Conservation (phyloP, 371 early-diverging fungal species). For the Quaeritorhiza haematococci region DNA sequence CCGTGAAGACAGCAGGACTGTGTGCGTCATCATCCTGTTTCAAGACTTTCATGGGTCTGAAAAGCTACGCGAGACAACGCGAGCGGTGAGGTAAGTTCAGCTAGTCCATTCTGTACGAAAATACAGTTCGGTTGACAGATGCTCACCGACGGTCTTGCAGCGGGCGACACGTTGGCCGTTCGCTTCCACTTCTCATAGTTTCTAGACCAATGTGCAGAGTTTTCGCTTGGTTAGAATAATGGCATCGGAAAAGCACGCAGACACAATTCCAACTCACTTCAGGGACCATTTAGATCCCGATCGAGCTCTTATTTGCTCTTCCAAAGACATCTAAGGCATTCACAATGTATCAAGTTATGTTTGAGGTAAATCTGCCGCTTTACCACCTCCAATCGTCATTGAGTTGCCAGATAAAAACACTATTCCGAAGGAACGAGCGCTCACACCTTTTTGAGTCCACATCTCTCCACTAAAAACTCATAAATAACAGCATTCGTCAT, state of each 20-base stretch:
- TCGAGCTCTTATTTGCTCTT: too few species aligned
- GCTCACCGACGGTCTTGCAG: conserved; percentile 45
- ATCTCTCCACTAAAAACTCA: conserved; percentile 60
- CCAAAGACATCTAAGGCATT: too few species aligned
- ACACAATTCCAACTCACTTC: too few species aligned
- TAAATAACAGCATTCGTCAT: conserved; percentile 60
- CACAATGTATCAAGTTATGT: too few species aligned
- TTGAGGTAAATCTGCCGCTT: too few species aligned
- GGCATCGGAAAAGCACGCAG: background rate
- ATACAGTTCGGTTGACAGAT: conserved; percentile 6
- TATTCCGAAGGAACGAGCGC: too few species aligned
- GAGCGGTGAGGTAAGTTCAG: background rate
- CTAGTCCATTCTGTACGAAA: conserved; percentile 50
- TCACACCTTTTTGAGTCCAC: conserved; percentile 50
- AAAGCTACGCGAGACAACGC: conserved; percentile 14
- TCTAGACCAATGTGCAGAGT: conserved; percentile 22
- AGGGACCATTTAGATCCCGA: too few species aligned
- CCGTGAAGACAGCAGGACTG: conserved; percentile 55
- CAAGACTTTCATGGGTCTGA: conserved; percentile 44
- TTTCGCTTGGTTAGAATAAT: background rate
- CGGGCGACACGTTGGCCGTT: conserved; percentile 47
- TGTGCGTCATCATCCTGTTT: conserved; percentile 63
- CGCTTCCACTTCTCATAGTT: conserved; percentile 66
- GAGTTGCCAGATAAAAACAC: too few species aligned
- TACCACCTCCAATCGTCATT: too few species aligned